phyloP scores from a whole-genome alignment of 23 red algal genomes.

The Gracilariopsis chorda region DNA sequence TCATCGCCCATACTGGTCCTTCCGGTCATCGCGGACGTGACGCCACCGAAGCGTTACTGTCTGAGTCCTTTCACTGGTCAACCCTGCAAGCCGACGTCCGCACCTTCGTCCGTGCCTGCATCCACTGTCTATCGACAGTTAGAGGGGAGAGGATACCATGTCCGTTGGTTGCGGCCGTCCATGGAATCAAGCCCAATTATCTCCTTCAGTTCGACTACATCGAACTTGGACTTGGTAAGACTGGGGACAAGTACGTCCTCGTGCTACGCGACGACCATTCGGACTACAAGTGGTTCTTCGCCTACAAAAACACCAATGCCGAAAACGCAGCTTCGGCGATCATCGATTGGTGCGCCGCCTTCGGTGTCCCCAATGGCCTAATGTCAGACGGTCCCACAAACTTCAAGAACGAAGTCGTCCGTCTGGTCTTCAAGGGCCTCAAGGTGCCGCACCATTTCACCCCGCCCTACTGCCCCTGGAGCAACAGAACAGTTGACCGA shows the following conservation, averaged over 20 bases:
- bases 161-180: neutral
- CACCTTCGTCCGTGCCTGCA: neutral
- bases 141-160: neutral
- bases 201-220: neutral
- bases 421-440: neutral
- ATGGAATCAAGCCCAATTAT: neutral
- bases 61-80: neutral
- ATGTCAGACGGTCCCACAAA: neutral
- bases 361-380: neutral
- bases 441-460: neutral
- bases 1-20: conserved; percentile 15
- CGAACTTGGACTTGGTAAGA: neutral
- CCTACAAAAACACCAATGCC: neutral
- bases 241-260: neutral
- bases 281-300: conserved; percentile 3
- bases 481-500: neutral
- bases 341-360: neutral
- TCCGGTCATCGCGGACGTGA: neutral
- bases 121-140: neutral
- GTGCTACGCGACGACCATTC: neutral
- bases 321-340: neutral
- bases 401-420: neutral
- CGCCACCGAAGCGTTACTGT: neutral
- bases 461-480: neutral
- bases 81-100: neutral